Percentiles rank a stretch among this genome's conserved stretches.
Evolutionary conservation across 2,329 filamentous ascomycete species (phyloP).

Genomic region (Botrytis byssoidea): DNA sequence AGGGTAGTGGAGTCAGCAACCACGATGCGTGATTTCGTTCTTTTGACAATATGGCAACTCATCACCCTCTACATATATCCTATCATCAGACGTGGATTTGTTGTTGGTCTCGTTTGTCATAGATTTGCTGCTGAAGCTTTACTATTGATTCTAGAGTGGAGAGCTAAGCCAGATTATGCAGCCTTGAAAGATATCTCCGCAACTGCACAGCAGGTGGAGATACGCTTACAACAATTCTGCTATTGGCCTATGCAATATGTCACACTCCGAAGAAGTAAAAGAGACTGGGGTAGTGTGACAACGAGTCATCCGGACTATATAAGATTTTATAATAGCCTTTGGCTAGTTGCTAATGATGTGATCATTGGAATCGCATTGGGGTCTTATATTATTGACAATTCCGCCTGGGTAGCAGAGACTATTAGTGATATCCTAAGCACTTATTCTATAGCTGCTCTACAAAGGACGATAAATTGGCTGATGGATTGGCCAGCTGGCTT

Average conservation of each 20-base stretch:
- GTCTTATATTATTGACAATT: conserved; percentile 96
- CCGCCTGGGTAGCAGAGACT: conserved; percentile 75
- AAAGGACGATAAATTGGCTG: conserved; percentile 88
- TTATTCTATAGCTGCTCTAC: conserved; percentile 86
- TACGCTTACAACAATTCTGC: conserved; percentile 94
- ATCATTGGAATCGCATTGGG: conserved; percentile 97
- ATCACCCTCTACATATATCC: conserved; percentile 77
- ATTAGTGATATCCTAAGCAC: conserved; percentile 72
- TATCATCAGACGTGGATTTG: conserved; percentile 67
- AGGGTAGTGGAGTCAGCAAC: conserved; percentile 90
- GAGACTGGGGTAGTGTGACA: conserved; percentile 93
- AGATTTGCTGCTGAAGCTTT: conserved; percentile 78
- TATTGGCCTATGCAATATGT: conserved; percentile 98
- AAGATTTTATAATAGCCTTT: conserved; percentile 96
- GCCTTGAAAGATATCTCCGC: conserved; percentile 95
- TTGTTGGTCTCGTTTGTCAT: conserved; percentile 76
- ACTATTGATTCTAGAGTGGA: conserved; percentile 80
- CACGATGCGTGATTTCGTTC: conserved; percentile 74
- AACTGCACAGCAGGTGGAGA: conserved; percentile 95
- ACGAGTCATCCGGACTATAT: conserved; percentile 97
- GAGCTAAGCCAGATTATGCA: conserved; percentile 70
- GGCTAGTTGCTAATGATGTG: conserved; percentile 97
- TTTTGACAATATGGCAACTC: conserved; percentile 67
- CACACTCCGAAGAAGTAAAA: conserved; percentile 82
- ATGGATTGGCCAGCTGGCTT: conserved; percentile 94